Evolutionary conservation across 2,329 filamentous ascomycete species (phyloP).

Genomic region (Endothia cerciana): DNA sequence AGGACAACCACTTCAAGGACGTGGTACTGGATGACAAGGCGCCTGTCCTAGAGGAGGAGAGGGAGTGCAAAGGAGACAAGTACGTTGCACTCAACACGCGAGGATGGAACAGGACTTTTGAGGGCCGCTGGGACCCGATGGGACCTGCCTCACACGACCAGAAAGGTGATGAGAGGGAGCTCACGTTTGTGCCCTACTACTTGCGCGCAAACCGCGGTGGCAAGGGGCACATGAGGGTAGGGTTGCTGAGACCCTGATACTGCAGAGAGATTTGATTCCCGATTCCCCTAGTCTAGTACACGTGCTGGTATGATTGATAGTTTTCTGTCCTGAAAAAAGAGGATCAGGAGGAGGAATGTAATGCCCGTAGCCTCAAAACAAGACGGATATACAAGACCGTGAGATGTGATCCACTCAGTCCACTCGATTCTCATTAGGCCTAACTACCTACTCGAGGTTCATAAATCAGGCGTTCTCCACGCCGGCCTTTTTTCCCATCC

Average conservation of each 20-base stretch:
- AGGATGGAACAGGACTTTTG: constrained; percentile 28
- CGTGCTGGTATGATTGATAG: too few relatives aligned
- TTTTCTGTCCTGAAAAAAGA: too few relatives aligned
- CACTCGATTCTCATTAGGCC: too few relatives aligned
- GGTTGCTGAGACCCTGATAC: constrained; percentile 35
- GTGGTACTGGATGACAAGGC: constrained; percentile 36
- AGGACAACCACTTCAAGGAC: constrained; percentile 57
- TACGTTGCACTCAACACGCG: constrained; percentile 36
- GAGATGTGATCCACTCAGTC: too few relatives aligned
- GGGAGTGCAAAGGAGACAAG: constrained; percentile 34
- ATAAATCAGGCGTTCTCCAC: neutral
- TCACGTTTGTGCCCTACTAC: constrained; percentile 60
- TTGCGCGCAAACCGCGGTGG: constrained; percentile 58
- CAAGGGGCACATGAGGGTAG: constrained; percentile 57
- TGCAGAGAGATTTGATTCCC: too few relatives aligned
- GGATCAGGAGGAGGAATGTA: too few relatives aligned
- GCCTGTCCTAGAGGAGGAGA: constrained; percentile 26
- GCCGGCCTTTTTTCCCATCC: neutral
- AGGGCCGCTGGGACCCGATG: neutral
- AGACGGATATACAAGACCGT: too few relatives aligned
- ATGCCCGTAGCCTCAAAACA: too few relatives aligned
- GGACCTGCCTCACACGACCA: neutral
- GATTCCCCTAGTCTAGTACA: too few relatives aligned
- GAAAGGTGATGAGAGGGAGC: constrained; percentile 32
- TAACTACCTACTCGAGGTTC: too few relatives aligned